A percentile compares a stretch with the other conserved stretches of the same genome.
These are phyloP conservation scores for Lepiota brunneoincarnata DNA, from an alignment of 768 basidiomycete species.

Conservation along the genomic window DNA sequence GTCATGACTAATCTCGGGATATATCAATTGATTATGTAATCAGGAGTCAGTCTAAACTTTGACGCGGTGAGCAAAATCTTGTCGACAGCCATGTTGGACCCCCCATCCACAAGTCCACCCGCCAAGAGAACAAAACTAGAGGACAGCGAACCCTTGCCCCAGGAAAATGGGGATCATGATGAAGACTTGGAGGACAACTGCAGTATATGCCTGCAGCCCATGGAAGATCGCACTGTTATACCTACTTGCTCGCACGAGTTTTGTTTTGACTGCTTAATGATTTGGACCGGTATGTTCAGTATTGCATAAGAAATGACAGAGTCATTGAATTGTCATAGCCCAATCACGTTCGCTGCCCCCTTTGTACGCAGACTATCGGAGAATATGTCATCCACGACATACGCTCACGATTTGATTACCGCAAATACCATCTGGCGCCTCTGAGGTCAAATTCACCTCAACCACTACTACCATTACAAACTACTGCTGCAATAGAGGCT, in stretches of 20 bases:
- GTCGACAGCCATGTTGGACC: background rate
- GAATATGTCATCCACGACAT: constrained; percentile 79
- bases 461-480: constrained; percentile 26
- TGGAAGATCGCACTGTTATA: constrained; percentile 77
- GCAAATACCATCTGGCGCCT: constrained; percentile 76
- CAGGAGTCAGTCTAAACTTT: background rate
- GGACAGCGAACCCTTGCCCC: background rate
- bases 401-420: constrained; percentile 75
- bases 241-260: constrained; percentile 90
- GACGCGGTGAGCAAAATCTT: background rate
- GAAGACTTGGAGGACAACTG: constrained; percentile 61
- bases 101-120: constrained; percentile 1
- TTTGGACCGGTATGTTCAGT: constrained; percentile 76
- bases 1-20: background rate
- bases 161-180: constrained; percentile 22
- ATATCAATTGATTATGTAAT: too few relatives aligned
- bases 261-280: constrained; percentile 85
- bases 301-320: background rate
- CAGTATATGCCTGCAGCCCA: constrained; percentile 79
- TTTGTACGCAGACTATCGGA: constrained; percentile 67
- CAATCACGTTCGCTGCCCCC: constrained; percentile 78
- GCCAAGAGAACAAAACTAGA: background rate
- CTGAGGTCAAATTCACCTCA: constrained; percentile 47
- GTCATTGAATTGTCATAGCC: constrained; percentile 34
- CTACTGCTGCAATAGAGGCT: constrained; percentile 22